A percentile compares a stretch with the other conserved stretches of the same genome.
Evolutionary conservation across 352 stramenopile species (phyloP).

Genomic region (Globisporangium camurandrum): DNA sequence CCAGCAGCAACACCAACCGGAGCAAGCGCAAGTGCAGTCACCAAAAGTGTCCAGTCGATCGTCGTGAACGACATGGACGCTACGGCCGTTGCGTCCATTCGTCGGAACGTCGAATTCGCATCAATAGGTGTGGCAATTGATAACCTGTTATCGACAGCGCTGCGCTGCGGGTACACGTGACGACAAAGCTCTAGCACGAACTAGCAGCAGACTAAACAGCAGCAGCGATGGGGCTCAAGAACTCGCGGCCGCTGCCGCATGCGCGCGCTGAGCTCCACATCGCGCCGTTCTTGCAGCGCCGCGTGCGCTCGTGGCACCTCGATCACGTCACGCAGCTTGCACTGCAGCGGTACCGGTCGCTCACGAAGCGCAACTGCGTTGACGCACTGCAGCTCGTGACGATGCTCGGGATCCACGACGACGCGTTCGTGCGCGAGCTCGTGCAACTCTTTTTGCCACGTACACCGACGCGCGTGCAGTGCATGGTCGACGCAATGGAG

Average conservation of each 20-base stretch:
- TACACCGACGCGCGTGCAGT: constrained; percentile 48
- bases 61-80: too few species aligned
- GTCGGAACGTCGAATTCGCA: too few species aligned
- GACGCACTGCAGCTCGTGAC: constrained; percentile 41
- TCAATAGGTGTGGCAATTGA: too few species aligned
- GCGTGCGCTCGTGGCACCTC: constrained; percentile 53
- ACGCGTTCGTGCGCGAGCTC: constrained; percentile 34
- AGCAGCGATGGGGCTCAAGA: constrained; percentile 42
- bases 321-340: constrained; percentile 38
- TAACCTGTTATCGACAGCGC: too few species aligned
- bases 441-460: constrained; percentile 45
- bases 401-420: constrained; percentile 46
- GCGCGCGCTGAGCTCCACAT: constrained; percentile 35
- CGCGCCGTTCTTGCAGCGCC: constrained; percentile 35
- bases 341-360: constrained; percentile 38
- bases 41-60: too few species aligned
- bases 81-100: too few species aligned
- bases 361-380: constrained; percentile 52
- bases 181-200: too few species aligned
- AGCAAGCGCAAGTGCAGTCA: too few species aligned
- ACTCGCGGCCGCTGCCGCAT: constrained; percentile 40
- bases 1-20: too few species aligned
- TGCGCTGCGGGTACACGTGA: too few species aligned
- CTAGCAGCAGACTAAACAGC: too few species aligned
- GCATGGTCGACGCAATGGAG: constrained; percentile 67